Base-by-base conservation (phyloP, 1,139 yeast genomes). In the Kodamaea derodonti region DNA sequence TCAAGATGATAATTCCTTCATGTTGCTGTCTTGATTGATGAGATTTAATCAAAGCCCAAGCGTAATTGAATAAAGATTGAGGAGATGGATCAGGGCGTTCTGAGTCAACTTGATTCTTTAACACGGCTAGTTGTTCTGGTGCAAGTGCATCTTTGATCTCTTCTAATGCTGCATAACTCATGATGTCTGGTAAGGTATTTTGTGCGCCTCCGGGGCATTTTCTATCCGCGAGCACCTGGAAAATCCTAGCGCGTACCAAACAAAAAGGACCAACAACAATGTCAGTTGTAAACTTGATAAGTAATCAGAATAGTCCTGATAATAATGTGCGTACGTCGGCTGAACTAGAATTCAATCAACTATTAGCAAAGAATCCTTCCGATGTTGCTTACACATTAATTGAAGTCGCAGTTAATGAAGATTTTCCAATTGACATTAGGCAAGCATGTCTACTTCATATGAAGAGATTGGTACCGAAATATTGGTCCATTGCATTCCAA, bases 31-130 rank as follows among this genome's bases (percentile, higher is more conserved):
- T 70, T 16, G 69, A 68, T 30, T 69, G 64, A 33, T 60, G 52
- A 4, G 95, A 79, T 54, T 88, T 88, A 42, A 94, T 77, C 35
- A 92, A 66, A 1, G 95, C 98, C 98, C 99, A 94, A 1, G 97
- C 95, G 51, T 85, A 86, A 59, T 92, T 94, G 70, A 94, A 94
- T 39, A 80, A 75, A 3, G 96, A 83, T 56, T 87, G 97, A 0
- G 86, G 72, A 0, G 88, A 72, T 1, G 87, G 90, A 33, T 74
- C 67, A 8, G 94, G 95, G 27, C 84, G 81, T 56, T 94, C 98
- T 2, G 83, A 69, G 24, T 80, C 76, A 30, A 87, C 86, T 49
- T 90, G 97, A 49, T 81, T 75, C 41, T 77, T 79, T 27, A 92
- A 72, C 3, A 88, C 74, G 13, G 76, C 80, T 31, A 94, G 69